Evolutionary conservation across 805 yeast genomes (phyloP), one percentile per base, ranked within the genome.

Genomic region (Suhomyces xylopsoci): DNA sequence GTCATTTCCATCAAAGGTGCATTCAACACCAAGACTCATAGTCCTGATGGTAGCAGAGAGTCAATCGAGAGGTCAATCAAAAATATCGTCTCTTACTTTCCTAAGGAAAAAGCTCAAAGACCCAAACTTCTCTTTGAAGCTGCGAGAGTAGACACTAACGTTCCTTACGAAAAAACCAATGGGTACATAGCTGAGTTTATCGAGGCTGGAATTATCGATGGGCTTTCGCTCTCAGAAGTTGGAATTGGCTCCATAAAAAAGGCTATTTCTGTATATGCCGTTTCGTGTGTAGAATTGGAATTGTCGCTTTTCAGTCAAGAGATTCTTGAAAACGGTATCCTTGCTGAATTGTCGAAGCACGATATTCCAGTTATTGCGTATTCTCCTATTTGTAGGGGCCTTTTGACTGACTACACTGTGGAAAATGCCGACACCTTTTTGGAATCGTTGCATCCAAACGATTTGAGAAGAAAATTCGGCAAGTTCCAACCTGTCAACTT

Each of bases 201-300:
- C 49, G 81, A 85, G 52, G 68, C 73, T 8, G 96, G 96, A 15
- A 76, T 71, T 43, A 78, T 90, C 58, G 84, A 83, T 48, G 91
- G 87, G 22, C 78, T 87, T 50, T 85, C 96, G 1, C 71, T 91
- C 46, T 83, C 90, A 49, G 97, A 91, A 69, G 87, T 84, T 17
- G 76, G 81, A 20, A 85, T 81, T 4, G 76, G 74, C 0, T 81
- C 92, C 12, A 79, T 92, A 51, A 65, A 68, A 20, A 81, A 80
- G 54, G 92, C 94, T 3, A 68, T 73, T 36, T 68, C 74, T 42
- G 79, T 81, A 3, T 75, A 77, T 51, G 87, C 85, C 41, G 77
- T 90, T 51, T 75, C 82, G 2, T 82, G 82, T 58, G 88, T 87
- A 43, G 97, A 91, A 71, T 77, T 87, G 42, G 97, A 91, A 69